Evolutionary conservation across 345 rosid species (phyloP), one percentile per base, ranked within the genome.

Genomic region (Citrus cavaleriei): DNA sequence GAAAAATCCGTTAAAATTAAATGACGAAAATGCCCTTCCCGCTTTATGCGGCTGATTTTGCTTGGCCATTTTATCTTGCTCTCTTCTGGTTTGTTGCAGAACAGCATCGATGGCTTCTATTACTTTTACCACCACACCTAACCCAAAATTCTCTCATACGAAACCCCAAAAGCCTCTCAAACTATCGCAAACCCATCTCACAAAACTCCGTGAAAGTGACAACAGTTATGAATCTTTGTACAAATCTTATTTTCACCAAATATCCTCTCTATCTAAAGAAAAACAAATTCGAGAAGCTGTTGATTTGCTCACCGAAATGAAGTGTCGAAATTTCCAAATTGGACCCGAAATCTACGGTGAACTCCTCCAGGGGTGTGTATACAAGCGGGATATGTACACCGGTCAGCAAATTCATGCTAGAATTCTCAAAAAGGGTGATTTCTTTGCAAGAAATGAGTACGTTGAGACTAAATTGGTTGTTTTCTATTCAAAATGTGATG

Each of bases 401-500:
- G 96, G 98, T 37, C 87, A 78, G 84, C 95, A 93, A 82, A 87
- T 95, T 72, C 98, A 95, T 81, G 93, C 95, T 78, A 85, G 87
- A 60, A 84, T 94, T 75, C 80, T 88, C 62, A 94, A 90, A 86
- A 82, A 80, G 3, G 95, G 98, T 67, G 88, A 81, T 67, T 84
- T 80, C 21, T 87, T 85, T 79, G 81, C 93, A 0, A 83, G 76
- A 27, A 89, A 90, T 51, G 93, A 91, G 87, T 91, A 86, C 74
- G 81, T 90, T 22, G 93, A 87, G 79, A 89, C 98, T 2, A 94
- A 93, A 74, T 49, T 93, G 32, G 77, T 94, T n/a, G 83, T 89
- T 61, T 90, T 91, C 73, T 90, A 91, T 76, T 86, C 95, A 10
- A 93, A 89, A 70, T 91, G 96, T 54, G 89, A 83, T 72, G 84